Evolutionary conservation across 2,329 filamentous ascomycete species (phyloP).

Genomic region (Colletotrichum nymphaeae): DNA sequence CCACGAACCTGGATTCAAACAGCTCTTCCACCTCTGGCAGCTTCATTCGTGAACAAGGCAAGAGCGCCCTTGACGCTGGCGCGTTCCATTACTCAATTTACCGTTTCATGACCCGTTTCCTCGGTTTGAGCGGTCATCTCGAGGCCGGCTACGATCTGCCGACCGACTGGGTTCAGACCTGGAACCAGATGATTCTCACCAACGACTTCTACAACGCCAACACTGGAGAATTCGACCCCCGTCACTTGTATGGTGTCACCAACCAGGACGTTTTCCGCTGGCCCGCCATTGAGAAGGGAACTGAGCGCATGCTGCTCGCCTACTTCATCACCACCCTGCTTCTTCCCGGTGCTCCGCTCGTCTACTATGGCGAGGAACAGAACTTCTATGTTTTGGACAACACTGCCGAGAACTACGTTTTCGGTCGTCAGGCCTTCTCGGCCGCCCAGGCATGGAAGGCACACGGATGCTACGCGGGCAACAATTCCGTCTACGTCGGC

Average conservation of each 20-base stretch:
- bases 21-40: constrained; percentile 26
- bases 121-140: constrained; percentile 46
- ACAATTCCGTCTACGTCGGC: constrained; percentile 66
- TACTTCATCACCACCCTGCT: constrained; percentile 69
- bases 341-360: constrained; percentile 69
- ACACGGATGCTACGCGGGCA: constrained; percentile 72
- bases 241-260: constrained; percentile 72
- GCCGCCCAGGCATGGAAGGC: constrained; percentile 71
- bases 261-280: constrained; percentile 76
- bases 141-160: constrained; percentile 46
- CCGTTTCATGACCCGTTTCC: constrained; percentile 44
- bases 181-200: constrained; percentile 66
- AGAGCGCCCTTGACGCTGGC: constrained; percentile 56
- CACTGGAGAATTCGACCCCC: constrained; percentile 70
- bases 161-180: constrained; percentile 58
- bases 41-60: constrained; percentile 68
- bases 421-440: constrained; percentile 72
- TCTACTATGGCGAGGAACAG: constrained; percentile 75
- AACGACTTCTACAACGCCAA: constrained; percentile 71
- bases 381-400: constrained; percentile 73
- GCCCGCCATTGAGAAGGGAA: constrained; percentile 68
- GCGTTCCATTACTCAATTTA: constrained; percentile 53
- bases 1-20: constrained; percentile 35
- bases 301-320: constrained; percentile 66
- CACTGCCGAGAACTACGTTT: constrained; percentile 73